Base-by-base conservation (phyloP, 495 filamentous ascomycete genomes). In the Mytilinidion resinicola region DNA sequence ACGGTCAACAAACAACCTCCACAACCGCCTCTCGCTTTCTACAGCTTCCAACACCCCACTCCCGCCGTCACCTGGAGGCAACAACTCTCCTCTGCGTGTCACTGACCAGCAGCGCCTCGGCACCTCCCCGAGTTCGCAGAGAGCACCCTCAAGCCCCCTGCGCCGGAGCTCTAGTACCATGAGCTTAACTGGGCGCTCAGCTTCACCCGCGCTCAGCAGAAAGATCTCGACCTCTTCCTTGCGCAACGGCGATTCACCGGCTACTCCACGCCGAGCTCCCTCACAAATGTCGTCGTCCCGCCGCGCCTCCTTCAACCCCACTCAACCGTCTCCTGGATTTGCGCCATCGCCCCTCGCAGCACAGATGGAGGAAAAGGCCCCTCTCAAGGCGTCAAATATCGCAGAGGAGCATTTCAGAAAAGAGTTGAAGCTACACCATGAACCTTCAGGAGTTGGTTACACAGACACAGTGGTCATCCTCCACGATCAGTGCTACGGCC, bases 401-500 rank as follows among this genome's bases (percentile, higher is more conserved):
- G 90, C 90, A 1, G 80, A 73, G 14, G 80, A 80, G 1, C 80
- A 86, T 67, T 87, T 96, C 69, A 73, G 77, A 50, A 81, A 78
- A 60, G 89, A 95, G 66, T 68, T 93, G 1, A 78, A 80, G 4
- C 61, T 79, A 14, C 85, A 91, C 61, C 77, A 84, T 44, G 72
- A 74, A 21, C 69, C 71, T 8, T 76, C 80, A 41, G 72, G 75
- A 20, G 71, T 70, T 6, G 76, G 79, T 41, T 41, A 73, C 4
- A 56, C 86, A 20, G 83, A 88, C 64, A 89, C 89, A 0, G 70
- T 92, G 1, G 90, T 96, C 9, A 79, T 98, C 34, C 67, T 97
- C 4, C 89, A 97, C 57, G 95, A 98, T 70, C 84, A 85, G 51
- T 95, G 92, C 74, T 98, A 96, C 64, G 90, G 90, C 10, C 93